Evolutionary conservation across 148 eudicot species (phyloP).

Genomic region (Mesembryanthemum crystallinum): DNA sequence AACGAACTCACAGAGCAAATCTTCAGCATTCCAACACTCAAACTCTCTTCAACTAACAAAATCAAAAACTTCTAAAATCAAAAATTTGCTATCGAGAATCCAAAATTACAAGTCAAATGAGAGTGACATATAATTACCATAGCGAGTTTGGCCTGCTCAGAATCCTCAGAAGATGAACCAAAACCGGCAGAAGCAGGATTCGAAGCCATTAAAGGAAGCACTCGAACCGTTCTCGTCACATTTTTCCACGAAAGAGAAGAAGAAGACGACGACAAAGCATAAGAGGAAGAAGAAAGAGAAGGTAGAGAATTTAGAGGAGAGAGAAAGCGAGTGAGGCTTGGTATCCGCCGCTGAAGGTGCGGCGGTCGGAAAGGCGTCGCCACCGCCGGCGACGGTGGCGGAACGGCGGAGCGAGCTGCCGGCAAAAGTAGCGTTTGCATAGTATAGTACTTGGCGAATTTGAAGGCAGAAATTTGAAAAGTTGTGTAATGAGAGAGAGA

Average conservation of each 20-base stretch:
- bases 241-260: conserved; percentile 25
- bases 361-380: conserved; percentile 8
- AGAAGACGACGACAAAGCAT: conserved; percentile 20
- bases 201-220: conserved; percentile 36
- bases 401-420: conserved; percentile 55
- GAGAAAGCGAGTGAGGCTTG: conserved; percentile 10
- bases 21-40: neutral
- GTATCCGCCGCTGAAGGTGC: neutral
- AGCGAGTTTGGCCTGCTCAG: conserved; percentile 79
- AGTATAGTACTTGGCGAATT: neutral
- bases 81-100: neutral
- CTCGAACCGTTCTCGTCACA: conserved; percentile 1
- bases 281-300: conserved; percentile 18
- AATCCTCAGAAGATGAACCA: conserved; percentile 45
- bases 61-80: neutral
- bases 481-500: neutral
- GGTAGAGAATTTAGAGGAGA: conserved; percentile 35
- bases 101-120: conserved; percentile 4
- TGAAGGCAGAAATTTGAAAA: neutral
- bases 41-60: neutral
- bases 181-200: conserved; percentile 40
- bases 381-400: conserved; percentile 26
- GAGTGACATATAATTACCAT: conserved; percentile 38
- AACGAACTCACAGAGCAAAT: neutral
- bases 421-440: conserved; percentile 80